Evolutionary conservation across 345 rosid species (phyloP).

Genomic region (Limnanthes douglasii): DNA sequence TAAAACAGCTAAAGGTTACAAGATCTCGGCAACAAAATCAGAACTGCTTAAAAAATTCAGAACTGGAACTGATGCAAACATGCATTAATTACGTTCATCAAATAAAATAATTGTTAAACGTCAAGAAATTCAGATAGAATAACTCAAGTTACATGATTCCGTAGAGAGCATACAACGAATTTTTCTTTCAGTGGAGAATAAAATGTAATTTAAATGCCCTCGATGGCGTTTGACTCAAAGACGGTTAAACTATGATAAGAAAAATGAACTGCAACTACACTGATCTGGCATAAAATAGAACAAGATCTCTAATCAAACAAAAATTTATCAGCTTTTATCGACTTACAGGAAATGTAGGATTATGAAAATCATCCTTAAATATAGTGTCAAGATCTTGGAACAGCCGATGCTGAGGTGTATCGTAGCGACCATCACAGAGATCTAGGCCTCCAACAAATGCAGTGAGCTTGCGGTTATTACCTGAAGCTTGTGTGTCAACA

Average conservation of each 20-base stretch:
- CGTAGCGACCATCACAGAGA: constrained; percentile 97
- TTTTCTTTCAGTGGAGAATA: too few species aligned
- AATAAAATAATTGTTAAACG: background rate
- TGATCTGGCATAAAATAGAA: too few species aligned
- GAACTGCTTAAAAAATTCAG: background rate
- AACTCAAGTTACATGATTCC: too few species aligned
- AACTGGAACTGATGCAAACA: background rate
- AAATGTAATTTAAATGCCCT: too few species aligned
- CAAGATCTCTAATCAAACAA: background rate
- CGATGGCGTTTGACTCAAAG: too few species aligned
- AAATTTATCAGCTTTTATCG: constrained; percentile 1
- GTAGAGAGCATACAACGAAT: too few species aligned
- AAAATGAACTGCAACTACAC: too few species aligned
- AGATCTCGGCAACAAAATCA: too few species aligned
- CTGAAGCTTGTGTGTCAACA: constrained; percentile 76
- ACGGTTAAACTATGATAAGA: too few species aligned
- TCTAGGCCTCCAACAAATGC: constrained; percentile 92
- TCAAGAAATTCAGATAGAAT: too few species aligned
- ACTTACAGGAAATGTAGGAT: constrained; percentile 84
- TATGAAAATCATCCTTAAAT: constrained; percentile 72
- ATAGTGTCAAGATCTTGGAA: constrained; percentile 47
- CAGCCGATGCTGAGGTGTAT: constrained; percentile 80
- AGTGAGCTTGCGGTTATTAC: constrained; percentile 62
- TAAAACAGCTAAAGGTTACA: too few species aligned
- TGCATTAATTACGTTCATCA: background rate